Conservation (phyloP, 2,329 filamentous ascomycete genomes). For the Botryotinia narcissicola region DNA sequence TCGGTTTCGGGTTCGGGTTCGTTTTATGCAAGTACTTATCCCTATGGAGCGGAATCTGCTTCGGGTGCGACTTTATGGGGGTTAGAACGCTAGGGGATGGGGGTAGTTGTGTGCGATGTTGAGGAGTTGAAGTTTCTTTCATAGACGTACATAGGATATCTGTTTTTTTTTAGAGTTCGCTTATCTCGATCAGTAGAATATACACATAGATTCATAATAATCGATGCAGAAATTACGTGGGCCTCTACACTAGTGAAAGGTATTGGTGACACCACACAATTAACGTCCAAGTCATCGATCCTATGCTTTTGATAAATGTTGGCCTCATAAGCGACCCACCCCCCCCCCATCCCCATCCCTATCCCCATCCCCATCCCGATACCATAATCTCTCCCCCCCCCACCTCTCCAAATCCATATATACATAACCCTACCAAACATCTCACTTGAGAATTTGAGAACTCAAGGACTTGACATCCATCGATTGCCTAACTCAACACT, state of each 20-base stretch:
- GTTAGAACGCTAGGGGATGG: fast-evolving
- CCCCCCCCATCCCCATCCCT: neutral
- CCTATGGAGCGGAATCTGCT: neutral
- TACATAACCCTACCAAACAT: neutral
- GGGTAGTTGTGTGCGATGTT: neutral
- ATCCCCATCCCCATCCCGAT: neutral
- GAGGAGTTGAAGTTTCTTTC: neutral
- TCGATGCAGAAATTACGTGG: neutral
- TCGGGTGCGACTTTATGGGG: neutral
- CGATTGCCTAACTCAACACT: neutral
- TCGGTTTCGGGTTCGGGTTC: neutral
- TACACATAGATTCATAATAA: neutral
- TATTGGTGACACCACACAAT: neutral
- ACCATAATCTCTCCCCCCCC: neutral
- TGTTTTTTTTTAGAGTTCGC: fast-evolving
- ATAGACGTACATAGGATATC: neutral
- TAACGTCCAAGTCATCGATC: neutral
- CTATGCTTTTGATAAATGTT: too few species aligned
- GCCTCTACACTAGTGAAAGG: neutral
- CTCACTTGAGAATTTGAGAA: neutral
- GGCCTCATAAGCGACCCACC: too few species aligned
- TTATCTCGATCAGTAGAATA: neutral
- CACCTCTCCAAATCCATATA: neutral
- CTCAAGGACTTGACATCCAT: neutral
- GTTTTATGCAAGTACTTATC: fast-evolving